Base-by-base conservation (phyloP, 495 filamentous ascomycete species). In the Neurospora sp. region DNA sequence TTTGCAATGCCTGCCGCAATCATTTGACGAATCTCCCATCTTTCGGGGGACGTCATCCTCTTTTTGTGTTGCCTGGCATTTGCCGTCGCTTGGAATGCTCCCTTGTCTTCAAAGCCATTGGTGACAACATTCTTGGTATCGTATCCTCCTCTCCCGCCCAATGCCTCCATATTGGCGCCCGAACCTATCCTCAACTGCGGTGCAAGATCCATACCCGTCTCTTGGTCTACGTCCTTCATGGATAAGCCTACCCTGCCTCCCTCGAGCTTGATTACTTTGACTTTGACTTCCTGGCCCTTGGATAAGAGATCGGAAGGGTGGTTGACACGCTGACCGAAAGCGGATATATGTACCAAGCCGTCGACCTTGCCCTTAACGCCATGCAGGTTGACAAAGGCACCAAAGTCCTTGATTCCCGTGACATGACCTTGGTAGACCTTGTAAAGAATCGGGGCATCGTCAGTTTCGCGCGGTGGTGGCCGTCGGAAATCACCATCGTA, bases 171-270 rank as follows among this genome's bases (percentile, higher is more conserved):
- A 75, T 99, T 99, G 17, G 96, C 96, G 16, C 96, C 96, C 8
- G 96, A 97, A 40, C 92, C 92, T 73, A 99, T 85, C 72, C 93
- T 87, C 72, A 89, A 86, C 74, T 95, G 91, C 14, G 95, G 94
- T 17, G 90, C 89, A 31, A 97, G 83, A 79, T 99, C 95, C 76
- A 89, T 87, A 3, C 96, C 96, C 38, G 93, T 96, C 44, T 88
- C 87, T 79, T 99, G 96, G 74, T 99, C 96, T 16, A 96, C 96
- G 70, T 97, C 95, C 79, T 97, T 97, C 95, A 99, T 97, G 3
- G 93, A 96, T 16, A 99, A 83, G 4, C 93, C 94, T 75, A 98
- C 90, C 72, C 92, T 85, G 59, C 84, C 87, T 12, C 91, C 89
- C 77, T 97, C 89, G 70, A 97, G 92, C 76, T 93, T 98, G 77